Conservation (phyloP, 495 filamentous ascomycete genomes). For the Xylaria nigripes region DNA sequence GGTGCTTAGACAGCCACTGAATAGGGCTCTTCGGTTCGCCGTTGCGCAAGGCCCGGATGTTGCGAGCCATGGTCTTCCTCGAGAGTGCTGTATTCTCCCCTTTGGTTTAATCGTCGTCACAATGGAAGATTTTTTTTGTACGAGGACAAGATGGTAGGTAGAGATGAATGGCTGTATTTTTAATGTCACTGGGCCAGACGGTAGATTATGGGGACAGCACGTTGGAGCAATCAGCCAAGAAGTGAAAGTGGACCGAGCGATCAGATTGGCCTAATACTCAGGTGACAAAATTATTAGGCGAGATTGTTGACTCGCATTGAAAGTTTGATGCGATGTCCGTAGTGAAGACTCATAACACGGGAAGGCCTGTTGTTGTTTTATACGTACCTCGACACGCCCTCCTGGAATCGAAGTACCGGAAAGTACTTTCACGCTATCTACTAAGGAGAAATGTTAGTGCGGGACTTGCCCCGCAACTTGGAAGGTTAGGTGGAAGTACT, state of each 20-base stretch:
- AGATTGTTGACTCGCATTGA: not conserved
- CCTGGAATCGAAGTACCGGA: not conserved
- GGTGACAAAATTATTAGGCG: not conserved
- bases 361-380: not conserved
- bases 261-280: not conserved
- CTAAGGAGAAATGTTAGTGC: not conserved
- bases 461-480: too few species aligned
- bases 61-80: constrained; percentile 1
- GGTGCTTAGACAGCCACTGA: constrained; percentile 13
- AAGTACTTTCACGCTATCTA: not conserved
- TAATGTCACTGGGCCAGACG: not conserved
- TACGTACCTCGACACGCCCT: not conserved
- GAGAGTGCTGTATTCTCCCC: not conserved
- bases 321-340: not conserved
- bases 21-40: constrained; percentile 5
- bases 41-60: constrained; percentile 1
- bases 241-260: not conserved
- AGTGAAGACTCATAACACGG: not conserved
- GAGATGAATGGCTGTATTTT: not conserved
- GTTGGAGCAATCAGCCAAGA: not conserved
- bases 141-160: not conserved
- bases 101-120: not conserved
- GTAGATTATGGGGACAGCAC: not conserved
- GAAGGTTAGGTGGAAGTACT: too few species aligned
- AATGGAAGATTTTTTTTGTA: not conserved